These are phyloP conservation scores for Penstemon newberryi DNA, from an alignment of 257 asterid genomes.

Conservation along the genomic window DNA sequence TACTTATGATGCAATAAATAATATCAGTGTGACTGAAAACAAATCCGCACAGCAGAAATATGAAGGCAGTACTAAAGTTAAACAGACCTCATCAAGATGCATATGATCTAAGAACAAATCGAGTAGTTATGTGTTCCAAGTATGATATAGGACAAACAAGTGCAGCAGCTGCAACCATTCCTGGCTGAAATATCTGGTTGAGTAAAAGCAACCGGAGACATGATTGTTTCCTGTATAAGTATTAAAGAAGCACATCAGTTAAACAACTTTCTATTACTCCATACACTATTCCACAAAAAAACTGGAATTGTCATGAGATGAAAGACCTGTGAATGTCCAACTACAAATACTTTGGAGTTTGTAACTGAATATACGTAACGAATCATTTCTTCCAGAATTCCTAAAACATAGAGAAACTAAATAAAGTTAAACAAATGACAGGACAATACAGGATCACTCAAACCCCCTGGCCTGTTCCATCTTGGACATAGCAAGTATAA, in stretches of 20 bases:
- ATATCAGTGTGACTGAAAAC: conserved; percentile 19
- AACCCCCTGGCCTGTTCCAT: conserved; percentile 1
- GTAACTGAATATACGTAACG: conserved; percentile 60
- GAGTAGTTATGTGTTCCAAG: conserved; percentile 74
- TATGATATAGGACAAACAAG: conserved; percentile 92
- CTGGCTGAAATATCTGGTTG: conserved; percentile 61
- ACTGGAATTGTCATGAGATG: conserved; percentile 17
- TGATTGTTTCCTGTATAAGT: conserved; percentile 78
- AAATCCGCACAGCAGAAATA: conserved; percentile 22
- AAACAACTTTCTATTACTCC: conserved; percentile 13
- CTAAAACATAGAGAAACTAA: conserved; percentile 40
- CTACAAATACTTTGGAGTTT: conserved; percentile 64
- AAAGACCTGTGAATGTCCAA: conserved; percentile 96
- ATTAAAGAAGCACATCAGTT: conserved; percentile 21
- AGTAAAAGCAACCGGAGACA: conserved; percentile 90
- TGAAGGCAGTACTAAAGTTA: conserved; percentile 9
- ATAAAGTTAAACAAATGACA: conserved; percentile 20
- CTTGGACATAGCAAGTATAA: neutral
- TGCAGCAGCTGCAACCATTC: conserved; percentile 93
- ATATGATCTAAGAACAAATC: conserved; percentile 50
- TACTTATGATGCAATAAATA: conserved; percentile 41
- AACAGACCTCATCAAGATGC: conserved; percentile 78
- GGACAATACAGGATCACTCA: neutral
- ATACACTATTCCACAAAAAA: conserved; percentile 2
- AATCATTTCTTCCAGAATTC: conserved; percentile 90